Evolutionary conservation across 2,329 filamentous ascomycete species (phyloP), one percentile per base, ranked within the genome.

Genomic region (Onygena corvina): DNA sequence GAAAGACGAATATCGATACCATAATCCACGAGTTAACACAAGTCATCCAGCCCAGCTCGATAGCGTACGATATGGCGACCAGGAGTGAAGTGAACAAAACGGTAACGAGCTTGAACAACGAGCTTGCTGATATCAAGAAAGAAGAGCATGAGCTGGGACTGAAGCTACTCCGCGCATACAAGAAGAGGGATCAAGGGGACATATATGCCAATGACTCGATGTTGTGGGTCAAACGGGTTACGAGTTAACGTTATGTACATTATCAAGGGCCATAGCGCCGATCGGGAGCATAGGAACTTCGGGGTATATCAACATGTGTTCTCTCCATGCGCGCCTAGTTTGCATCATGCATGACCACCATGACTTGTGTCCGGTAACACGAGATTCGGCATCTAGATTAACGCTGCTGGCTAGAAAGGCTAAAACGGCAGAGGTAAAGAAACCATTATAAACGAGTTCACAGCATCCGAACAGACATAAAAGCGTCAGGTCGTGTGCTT

Each of bases 81-180:
- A 67, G 72, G 33, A 69, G 71, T 20, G 70, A 73, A 51, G 75
- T 77, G 54, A 76, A 76, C 60, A 70, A 67, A 58, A 86, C 84
- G 61, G 79, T 92, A 0, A 77, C 81, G 54, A 73, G 70, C 18
- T 70, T 89, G 47, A 75, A 76, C 51, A 66, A 67, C 46, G 83
- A 89, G 62, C 72, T 90, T 30, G 76, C 81, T 2, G 84, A 88
- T 54, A 77, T 92, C 21, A 76, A 79, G 64, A 75, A 80, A 54
- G 81, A 90, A 64, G 83, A 88, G 64, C 83, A 90, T 60, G 84
- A 92, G 50, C 67, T 89, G 35, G 86, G 86, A 1, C 67, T 92
- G 58, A 82, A 81, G 64, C 70, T 92, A 49, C 79, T 86, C 61
- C 72, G 83, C 18, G 81, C 83, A 7, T 83, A 84, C 67, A 89